Conservation (phyloP, 805 yeast genomes). For the Sugiyamaella valdiviana region DNA sequence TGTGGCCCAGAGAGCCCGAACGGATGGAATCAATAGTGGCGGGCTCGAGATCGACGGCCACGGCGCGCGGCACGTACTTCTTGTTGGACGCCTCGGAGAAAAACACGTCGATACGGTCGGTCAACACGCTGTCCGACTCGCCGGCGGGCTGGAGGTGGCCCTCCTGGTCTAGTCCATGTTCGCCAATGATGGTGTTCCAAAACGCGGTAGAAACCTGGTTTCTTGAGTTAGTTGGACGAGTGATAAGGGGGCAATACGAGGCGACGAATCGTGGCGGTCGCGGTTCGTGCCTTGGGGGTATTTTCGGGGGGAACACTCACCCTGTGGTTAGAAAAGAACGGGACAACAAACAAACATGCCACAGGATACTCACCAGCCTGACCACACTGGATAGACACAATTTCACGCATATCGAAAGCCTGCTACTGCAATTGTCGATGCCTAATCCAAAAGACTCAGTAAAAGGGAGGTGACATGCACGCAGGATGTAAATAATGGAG, state of each 20-base stretch:
- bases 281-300: no score
- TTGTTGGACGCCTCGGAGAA: constrained; percentile 74
- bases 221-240: constrained; percentile 14
- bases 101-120: constrained; percentile 66
- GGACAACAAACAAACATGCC: not conserved
- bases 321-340: constrained; percentile 4
- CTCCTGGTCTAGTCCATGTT: constrained; percentile 32
- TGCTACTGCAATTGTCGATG: not conserved
- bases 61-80: constrained; percentile 92
- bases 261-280: no score
- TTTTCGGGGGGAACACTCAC: constrained; percentile 1
- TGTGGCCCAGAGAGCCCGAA: constrained; percentile 67
- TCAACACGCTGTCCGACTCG: constrained; percentile 2
- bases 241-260: no score
- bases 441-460: not conserved
- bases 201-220: constrained; percentile 38
- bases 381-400: constrained; percentile 40
- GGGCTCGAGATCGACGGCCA: constrained; percentile 89
- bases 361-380: constrained; percentile 35
- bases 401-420: constrained; percentile 35
- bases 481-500: not conserved
- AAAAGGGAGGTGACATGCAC: not conserved
- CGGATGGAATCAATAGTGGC: constrained; percentile 87
- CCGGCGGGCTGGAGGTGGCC: constrained; percentile 28
- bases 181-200: constrained; percentile 35